A percentile compares a stretch with the other conserved stretches of the same genome.
Evolutionary conservation across 495 filamentous ascomycete species (phyloP).

Genomic region (Podospora anserina): DNA sequence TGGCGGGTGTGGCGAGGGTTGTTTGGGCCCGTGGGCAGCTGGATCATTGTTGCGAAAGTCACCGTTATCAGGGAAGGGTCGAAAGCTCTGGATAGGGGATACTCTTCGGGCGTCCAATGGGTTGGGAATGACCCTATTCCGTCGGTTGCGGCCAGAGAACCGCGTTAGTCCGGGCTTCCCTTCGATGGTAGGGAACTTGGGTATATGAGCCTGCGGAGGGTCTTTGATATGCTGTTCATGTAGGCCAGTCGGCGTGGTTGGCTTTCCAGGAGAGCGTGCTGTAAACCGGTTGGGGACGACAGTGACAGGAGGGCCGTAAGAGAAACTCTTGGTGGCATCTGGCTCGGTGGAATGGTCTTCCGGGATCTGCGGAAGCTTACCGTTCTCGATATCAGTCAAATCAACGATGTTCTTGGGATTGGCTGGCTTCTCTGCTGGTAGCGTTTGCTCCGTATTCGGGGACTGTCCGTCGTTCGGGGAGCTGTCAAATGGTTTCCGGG

Average conservation of each 20-base stretch:
- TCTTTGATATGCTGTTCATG: background rate
- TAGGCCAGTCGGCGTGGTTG: background rate
- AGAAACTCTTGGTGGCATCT: background rate
- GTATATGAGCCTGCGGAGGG: background rate
- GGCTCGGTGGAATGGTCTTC: background rate
- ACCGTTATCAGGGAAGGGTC: background rate
- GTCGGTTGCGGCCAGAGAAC: background rate
- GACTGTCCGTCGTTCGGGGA: background rate
- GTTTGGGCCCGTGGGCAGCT: background rate
- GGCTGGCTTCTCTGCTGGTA: background rate
- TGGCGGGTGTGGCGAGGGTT: background rate
- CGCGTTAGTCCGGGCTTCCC: background rate
- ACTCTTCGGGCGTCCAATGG: background rate
- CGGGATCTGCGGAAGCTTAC: background rate
- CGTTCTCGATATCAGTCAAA: background rate
- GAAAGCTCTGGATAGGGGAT: background rate
- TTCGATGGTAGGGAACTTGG: background rate
- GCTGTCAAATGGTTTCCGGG: background rate
- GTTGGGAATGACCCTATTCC: background rate
- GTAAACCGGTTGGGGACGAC: slow-evolving; percentile 18
- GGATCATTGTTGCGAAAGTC: background rate
- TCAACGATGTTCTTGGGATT: background rate
- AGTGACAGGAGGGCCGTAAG: slow-evolving; percentile 13
- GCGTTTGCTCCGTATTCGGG: background rate
- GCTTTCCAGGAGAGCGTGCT: background rate